Percentiles rank a stretch among this genome's conserved stretches.
These are phyloP conservation scores for Auricularia heimuer DNA, from an alignment of 768 basidiomycete species.

Conservation along the genomic window DNA sequence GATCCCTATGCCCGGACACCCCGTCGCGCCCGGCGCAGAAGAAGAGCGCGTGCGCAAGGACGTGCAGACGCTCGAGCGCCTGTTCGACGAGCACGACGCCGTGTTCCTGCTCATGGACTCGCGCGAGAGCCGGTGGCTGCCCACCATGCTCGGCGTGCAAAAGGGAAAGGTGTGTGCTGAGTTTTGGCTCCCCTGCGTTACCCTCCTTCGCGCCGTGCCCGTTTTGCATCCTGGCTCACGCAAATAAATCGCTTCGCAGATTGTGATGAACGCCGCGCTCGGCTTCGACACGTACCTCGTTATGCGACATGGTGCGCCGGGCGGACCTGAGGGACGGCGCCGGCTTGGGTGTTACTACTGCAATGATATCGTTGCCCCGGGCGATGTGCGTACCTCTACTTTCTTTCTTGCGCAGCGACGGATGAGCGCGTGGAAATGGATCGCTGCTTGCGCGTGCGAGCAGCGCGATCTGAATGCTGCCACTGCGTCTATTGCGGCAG, in stretches of 20 bases:
- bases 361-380: slow-evolving; percentile 94
- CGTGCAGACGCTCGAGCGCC: slow-evolving; percentile 58
- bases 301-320: slow-evolving; percentile 84
- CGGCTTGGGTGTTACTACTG: slow-evolving; percentile 93
- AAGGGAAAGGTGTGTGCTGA: slow-evolving; percentile 58
- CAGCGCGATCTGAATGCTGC: too few species aligned
- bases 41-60: slow-evolving; percentile 54
- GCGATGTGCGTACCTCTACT: slow-evolving; percentile 52
- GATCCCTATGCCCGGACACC: slow-evolving; percentile 98
- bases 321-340: slow-evolving; percentile 16
- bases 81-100: slow-evolving; percentile 81
- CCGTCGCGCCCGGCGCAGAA: slow-evolving; percentile 48
- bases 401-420: neutral
- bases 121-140: slow-evolving; percentile 94
- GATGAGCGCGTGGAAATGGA: too few species aligned
- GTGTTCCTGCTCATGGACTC: slow-evolving; percentile 96
- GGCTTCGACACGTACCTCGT: slow-evolving; percentile 96
- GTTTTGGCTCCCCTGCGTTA: neutral
- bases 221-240: too few species aligned
- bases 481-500: too few species aligned
- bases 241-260: slow-evolving; percentile 30
- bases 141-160: slow-evolving; percentile 74
- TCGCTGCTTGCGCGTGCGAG: too few species aligned
- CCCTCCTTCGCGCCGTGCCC: too few species aligned
- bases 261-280: slow-evolving; percentile 88